phyloP scores from a whole-genome alignment of 1,139 yeast genomes.

The Geotrichum histeridarum region DNA sequence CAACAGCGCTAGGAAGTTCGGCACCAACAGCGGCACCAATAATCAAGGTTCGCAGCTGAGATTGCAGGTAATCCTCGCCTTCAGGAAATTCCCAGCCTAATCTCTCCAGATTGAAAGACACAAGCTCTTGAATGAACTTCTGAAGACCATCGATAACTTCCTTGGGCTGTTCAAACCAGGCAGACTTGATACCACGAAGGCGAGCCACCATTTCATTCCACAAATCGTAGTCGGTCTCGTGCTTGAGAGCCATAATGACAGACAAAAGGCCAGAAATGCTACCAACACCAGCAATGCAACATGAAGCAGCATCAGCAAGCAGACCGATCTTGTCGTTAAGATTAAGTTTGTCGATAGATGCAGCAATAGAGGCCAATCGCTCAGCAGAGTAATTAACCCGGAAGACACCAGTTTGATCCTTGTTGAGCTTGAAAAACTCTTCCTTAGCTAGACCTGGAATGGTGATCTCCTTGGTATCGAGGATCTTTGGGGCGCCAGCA shows the following conservation, averaged over 20 bases:
- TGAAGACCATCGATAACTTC: constrained; percentile 41
- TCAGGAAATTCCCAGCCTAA: constrained; percentile 39
- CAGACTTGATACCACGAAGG: constrained; percentile 42
- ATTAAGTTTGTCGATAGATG: constrained; percentile 61
- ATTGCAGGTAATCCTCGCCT: constrained; percentile 44
- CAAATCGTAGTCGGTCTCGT: constrained; percentile 52
- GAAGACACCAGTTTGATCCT: constrained; percentile 77
- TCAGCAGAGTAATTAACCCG: constrained; percentile 71
- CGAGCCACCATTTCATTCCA: constrained; percentile 58
- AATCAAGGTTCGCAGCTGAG: constrained; percentile 50
- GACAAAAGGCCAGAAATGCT: constrained; percentile 49
- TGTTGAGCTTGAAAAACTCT: constrained; percentile 60
- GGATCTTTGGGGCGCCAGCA: constrained; percentile 20
- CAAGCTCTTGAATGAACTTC: constrained; percentile 43
- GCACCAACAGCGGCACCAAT: constrained; percentile 50
- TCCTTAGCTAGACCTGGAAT: constrained; percentile 29
- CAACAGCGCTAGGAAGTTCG: constrained; percentile 47
- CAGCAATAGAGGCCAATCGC: constrained; percentile 69
- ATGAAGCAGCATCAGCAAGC: constrained; percentile 61
- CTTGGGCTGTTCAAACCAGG: constrained; percentile 47
- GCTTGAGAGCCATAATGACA: constrained; percentile 43
- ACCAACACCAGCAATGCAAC: constrained; percentile 56
- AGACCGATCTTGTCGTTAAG: constrained; percentile 84
- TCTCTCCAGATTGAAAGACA: constrained; percentile 43
- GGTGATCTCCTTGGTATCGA: constrained; percentile 26